A percentile compares a stretch with the other conserved stretches of the same genome.
phyloP scores from a whole-genome alignment of 352 stramenopile genomes.

The Detonula confervacea region DNA sequence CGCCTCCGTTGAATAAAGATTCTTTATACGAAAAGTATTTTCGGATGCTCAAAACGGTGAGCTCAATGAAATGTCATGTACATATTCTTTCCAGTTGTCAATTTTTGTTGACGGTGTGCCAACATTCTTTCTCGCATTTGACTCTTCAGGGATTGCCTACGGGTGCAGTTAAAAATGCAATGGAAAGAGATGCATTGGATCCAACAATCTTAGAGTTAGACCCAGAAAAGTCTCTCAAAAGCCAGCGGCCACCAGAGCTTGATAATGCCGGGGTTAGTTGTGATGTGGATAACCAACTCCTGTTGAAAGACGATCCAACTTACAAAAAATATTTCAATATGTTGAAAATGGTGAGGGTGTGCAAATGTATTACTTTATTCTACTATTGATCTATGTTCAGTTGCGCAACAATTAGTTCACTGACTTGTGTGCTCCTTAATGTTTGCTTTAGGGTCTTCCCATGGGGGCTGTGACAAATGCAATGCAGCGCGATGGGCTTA shows the following conservation, averaged over 20 bases:
- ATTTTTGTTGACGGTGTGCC: conserved; percentile 50
- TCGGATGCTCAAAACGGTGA: conserved; percentile 76
- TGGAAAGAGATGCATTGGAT: conserved; percentile 68
- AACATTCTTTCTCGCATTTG: not conserved
- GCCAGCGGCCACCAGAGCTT: conserved; percentile 32
- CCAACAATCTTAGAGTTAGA: conserved; percentile 72
- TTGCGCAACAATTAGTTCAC: no score
- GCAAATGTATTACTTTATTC: no score
- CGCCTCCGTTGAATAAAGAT: conserved; percentile 70
- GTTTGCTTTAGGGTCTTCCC: conserved; percentile 69
- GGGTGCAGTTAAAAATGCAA: conserved; percentile 72
- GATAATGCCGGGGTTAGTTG: conserved; percentile 16
- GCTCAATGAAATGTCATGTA: conserved; percentile 11
- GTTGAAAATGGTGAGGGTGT: no score
- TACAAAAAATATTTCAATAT: not conserved
- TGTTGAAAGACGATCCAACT: not conserved
- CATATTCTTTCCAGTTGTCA: no score
- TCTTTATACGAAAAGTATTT: conserved; percentile 76
- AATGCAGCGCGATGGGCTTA: conserved; percentile 87
- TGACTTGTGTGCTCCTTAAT: no score
- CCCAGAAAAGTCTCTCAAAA: conserved; percentile 46
- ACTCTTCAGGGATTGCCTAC: conserved; percentile 79
- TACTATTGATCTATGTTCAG: no score
- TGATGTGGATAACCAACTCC: not conserved
- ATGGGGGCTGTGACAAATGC: conserved; percentile 93